These are phyloP conservation scores for Penicillium lagena DNA, from an alignment of 495 filamentous ascomycete species.

Conservation along the genomic window DNA sequence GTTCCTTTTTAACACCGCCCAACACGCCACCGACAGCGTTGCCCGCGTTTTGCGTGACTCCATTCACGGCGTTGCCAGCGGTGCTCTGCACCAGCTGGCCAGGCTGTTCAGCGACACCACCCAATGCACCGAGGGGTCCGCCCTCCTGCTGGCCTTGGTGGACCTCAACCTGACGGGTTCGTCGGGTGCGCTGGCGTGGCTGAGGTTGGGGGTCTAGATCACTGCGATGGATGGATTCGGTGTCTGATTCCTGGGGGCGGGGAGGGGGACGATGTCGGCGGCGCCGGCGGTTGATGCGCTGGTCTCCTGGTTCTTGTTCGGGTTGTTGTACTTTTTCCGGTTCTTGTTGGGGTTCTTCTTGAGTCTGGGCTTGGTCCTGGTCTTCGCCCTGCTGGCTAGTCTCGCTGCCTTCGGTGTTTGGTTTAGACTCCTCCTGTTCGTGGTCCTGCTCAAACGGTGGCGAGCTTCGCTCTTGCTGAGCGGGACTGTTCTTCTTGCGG, in stretches of 20 bases:
- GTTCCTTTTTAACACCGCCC: constrained; percentile 30
- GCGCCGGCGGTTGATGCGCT: constrained; percentile 20
- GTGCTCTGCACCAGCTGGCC: constrained; percentile 57
- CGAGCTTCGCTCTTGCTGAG: constrained; percentile 29
- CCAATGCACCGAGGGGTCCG: constrained; percentile 46
- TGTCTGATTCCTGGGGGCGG: constrained; percentile 27
- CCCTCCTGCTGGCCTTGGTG: constrained; percentile 28
- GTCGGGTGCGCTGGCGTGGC: constrained; percentile 33
- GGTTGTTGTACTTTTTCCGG: constrained; percentile 9
- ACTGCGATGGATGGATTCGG: constrained; percentile 27
- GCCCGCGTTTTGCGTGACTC: constrained; percentile 50
- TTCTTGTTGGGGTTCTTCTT: constrained; percentile 8
- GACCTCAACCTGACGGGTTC: constrained; percentile 14
- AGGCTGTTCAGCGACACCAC: constrained; percentile 51
- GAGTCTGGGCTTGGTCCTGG: background rate
- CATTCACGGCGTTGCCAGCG: constrained; percentile 52
- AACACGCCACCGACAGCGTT: constrained; percentile 49
- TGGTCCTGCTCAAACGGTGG: constrained; percentile 11
- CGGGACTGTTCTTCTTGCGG: constrained; percentile 20
- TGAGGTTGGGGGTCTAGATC: constrained; percentile 32
- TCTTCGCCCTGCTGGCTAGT: no score
- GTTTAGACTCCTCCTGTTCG: no score
- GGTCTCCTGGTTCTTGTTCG: constrained; percentile 1
- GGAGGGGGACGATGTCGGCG: constrained; percentile 17
- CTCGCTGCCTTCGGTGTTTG: no score